phyloP scores from a whole-genome alignment of 129 eudicot species.

The Pseudognaphalium luteoalbum region DNA sequence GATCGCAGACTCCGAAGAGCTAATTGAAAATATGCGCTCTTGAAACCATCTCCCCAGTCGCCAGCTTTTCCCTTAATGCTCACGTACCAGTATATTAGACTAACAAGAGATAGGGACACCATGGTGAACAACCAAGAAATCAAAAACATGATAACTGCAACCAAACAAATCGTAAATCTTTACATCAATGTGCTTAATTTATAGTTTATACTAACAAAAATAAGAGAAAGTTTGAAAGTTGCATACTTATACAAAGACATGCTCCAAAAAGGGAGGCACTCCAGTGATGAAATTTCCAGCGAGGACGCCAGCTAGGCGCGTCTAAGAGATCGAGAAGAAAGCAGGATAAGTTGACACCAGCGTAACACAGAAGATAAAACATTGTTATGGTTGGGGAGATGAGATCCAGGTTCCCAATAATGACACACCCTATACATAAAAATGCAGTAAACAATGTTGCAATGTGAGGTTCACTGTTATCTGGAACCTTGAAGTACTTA shows the following conservation, averaged over 20 bases:
- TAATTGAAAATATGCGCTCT: constrained; percentile 92
- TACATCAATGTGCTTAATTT: background rate
- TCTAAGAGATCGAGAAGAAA: constrained; percentile 85
- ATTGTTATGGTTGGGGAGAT: constrained; percentile 81
- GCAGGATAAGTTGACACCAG: constrained; percentile 86
- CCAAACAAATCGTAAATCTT: background rate
- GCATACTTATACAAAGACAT: constrained; percentile 59
- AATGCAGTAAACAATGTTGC: constrained; percentile 88
- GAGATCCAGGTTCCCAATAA: constrained; percentile 82
- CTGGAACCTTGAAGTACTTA: constrained; percentile 78
- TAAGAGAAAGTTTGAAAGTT: background rate
- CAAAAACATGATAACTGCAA: constrained; percentile 89
- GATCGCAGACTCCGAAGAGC: constrained; percentile 95
- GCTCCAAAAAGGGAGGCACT: constrained; percentile 90
- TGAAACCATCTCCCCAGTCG: constrained; percentile 95
- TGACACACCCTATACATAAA: constrained; percentile 70
- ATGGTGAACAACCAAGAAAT: constrained; percentile 91
- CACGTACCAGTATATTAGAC: constrained; percentile 78
- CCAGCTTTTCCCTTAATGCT: constrained; percentile 93
- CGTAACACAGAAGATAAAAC: constrained; percentile 92
- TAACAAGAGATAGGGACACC: constrained; percentile 76
- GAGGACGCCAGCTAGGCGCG: constrained; percentile 97
- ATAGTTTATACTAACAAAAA: background rate
- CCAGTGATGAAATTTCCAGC: constrained; percentile 96
- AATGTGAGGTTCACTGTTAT: constrained; percentile 65